Percentiles rank a stretch among this genome's conserved stretches.
phyloP scores from a whole-genome alignment of 1,139 yeast genomes.

The Yamadazyma blattariae region DNA sequence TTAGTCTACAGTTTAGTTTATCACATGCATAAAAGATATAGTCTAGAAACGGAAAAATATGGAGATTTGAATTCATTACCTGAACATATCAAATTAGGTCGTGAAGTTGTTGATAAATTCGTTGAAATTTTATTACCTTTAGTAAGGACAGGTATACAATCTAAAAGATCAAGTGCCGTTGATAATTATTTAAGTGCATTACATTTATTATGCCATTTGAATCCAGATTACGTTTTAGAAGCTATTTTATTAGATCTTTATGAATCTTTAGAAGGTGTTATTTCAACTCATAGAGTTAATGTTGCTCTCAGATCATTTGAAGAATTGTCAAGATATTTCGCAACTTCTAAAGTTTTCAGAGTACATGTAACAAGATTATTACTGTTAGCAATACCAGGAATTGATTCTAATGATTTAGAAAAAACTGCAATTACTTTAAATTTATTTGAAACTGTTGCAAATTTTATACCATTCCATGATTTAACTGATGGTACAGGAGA shows the following conservation, averaged over 20 bases:
- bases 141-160: conserved; percentile 73
- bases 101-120: conserved; percentile 44
- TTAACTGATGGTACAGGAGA: conserved; percentile 45
- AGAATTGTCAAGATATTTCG: conserved; percentile 66
- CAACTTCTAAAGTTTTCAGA: conserved; percentile 61
- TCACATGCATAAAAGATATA: conserved; percentile 57
- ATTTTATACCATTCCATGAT: conserved; percentile 70
- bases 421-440: conserved; percentile 72
- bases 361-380: conserved; percentile 77
- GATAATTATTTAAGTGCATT: conserved; percentile 61
- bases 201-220: conserved; percentile 61
- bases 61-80: conserved; percentile 48
- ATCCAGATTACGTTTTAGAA: conserved; percentile 64
- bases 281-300: conserved; percentile 77
- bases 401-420: conserved; percentile 83
- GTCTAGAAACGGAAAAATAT: conserved; percentile 42
- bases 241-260: conserved; percentile 70
- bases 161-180: conserved; percentile 60
- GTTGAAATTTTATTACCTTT: conserved; percentile 56
- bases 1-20: conserved; percentile 55
- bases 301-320: conserved; percentile 71
- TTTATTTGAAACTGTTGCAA: conserved; percentile 67
- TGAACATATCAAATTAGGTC: conserved; percentile 39
- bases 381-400: conserved; percentile 71
- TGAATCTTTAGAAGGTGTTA: conserved; percentile 77